Evolutionary conservation across 257 asterid species (phyloP).

Genomic region (Mentha longifolia): DNA sequence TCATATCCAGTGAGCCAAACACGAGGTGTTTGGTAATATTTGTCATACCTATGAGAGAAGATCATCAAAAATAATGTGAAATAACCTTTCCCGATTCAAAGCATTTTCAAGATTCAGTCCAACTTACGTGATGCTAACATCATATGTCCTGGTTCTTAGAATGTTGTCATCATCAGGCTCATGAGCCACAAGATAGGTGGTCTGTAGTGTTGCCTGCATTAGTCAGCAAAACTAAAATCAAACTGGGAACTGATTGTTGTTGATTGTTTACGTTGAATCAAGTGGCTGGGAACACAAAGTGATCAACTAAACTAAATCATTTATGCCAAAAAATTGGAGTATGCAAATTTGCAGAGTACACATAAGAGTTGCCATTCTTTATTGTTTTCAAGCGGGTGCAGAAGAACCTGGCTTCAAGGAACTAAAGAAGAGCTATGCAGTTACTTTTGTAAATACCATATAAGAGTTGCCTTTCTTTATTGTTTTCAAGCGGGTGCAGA

Average conservation of each 20-base stretch:
- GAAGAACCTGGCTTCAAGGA: not conserved
- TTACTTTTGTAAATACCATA: too few species aligned
- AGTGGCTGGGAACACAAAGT: not conserved
- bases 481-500: not conserved
- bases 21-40: conserved; percentile 98
- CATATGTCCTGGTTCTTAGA: conserved; percentile 91
- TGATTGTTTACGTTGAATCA: not conserved
- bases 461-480: not conserved
- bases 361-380: conserved; percentile 5
- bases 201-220: conserved; percentile 81
- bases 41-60: conserved; percentile 73
- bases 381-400: not conserved
- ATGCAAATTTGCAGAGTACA: conserved; percentile 12
- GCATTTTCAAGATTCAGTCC: conserved; percentile 14
- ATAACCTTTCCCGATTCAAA: conserved; percentile 15
- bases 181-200: conserved; percentile 74
- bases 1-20: conserved; percentile 99
- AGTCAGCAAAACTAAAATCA: conserved; percentile 18
- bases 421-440: not conserved
- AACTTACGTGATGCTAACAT: conserved; percentile 95
- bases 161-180: conserved; percentile 98
- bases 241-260: not conserved
- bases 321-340: conserved; percentile 1
- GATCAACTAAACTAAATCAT: conserved; percentile 5
- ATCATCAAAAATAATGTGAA: conserved; percentile 26